Evolutionary conservation across 306 rosid species (phyloP).

Genomic region (Myrica gale): DNA sequence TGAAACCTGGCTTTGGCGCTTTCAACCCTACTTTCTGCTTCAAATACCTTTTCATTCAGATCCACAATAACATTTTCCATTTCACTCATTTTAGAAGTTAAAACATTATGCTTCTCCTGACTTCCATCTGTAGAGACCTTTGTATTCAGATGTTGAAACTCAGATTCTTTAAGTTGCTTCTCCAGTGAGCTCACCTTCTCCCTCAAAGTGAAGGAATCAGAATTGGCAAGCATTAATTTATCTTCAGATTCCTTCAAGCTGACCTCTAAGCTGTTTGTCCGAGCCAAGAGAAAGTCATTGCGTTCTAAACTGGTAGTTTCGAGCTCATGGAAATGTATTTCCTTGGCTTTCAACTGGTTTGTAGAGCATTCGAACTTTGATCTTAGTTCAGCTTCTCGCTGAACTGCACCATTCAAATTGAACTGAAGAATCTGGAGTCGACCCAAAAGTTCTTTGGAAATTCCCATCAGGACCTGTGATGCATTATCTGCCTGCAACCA

Average conservation of each 20-base stretch:
- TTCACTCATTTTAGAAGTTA: conserved; percentile 35
- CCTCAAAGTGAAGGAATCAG: conserved; percentile 37
- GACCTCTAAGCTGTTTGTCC: conserved; percentile 33
- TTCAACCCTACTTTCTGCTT: conserved; percentile 48
- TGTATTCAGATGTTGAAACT: conserved; percentile 40
- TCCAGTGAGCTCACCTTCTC: conserved; percentile 51
- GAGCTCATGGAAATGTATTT: conserved; percentile 27
- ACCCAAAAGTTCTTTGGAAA: conserved; percentile 72
- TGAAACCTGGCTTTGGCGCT: conserved; percentile 44
- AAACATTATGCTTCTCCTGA: conserved; percentile 36
- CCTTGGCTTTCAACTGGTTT: conserved; percentile 45
- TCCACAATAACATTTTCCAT: conserved; percentile 37
- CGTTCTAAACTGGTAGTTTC: conserved; percentile 31
- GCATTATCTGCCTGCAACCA: conserved; percentile 65
- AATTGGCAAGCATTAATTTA: conserved; percentile 37
- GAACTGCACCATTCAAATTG: conserved; percentile 48
- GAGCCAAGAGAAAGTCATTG: conserved; percentile 31
- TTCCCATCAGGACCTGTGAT: conserved; percentile 49
- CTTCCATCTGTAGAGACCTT: conserved; percentile 43
- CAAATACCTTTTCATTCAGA: conserved; percentile 36
- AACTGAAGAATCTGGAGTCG: conserved; percentile 66
- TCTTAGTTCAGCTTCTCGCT: conserved; percentile 63
- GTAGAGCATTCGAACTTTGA: conserved; percentile 41
- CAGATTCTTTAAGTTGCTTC: conserved; percentile 55
- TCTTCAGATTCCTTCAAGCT: conserved; percentile 49